phyloP scores from a whole-genome alignment of 495 filamentous ascomycete genomes.

The Tuber microsphaerosporum region DNA sequence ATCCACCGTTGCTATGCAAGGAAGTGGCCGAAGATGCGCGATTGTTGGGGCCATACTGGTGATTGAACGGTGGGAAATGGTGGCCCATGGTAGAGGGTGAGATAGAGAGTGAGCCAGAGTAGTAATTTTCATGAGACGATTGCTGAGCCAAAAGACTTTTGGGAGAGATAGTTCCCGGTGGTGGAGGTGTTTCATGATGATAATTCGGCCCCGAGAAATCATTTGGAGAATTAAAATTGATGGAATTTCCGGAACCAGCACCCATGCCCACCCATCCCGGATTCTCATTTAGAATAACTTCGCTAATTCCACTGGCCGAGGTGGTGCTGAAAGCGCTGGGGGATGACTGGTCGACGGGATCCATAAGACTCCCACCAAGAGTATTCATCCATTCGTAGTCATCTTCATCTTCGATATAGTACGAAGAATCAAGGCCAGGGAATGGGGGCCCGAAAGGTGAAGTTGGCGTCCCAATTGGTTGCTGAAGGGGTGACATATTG shows the following conservation, averaged over 20 bases:
- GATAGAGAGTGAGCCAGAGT: slow-evolving; percentile 40
- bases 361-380: slow-evolving; percentile 68
- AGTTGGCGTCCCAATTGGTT: slow-evolving; percentile 56
- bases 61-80: slow-evolving; percentile 27
- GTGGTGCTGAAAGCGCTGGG: slow-evolving; percentile 89
- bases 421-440: slow-evolving; percentile 50
- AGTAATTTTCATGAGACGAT: slow-evolving; percentile 37
- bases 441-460: slow-evolving; percentile 67
- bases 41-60: not conserved
- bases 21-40: slow-evolving; percentile 27
- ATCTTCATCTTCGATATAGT: slow-evolving; percentile 58
- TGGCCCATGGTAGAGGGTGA: slow-evolving; percentile 40
- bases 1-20: slow-evolving; percentile 22
- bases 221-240: slow-evolving; percentile 40
- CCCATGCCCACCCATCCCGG: slow-evolving; percentile 33
- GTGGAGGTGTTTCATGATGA: slow-evolving; percentile 54
- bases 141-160: slow-evolving; percentile 49
- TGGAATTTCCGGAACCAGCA: slow-evolving; percentile 26
- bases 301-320: slow-evolving; percentile 85
- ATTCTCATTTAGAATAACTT: slow-evolving; percentile 72
- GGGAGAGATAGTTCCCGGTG: slow-evolving; percentile 56
- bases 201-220: slow-evolving; percentile 45
- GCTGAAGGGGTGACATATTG: slow-evolving; percentile 62
- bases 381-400: slow-evolving; percentile 78
- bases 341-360: slow-evolving; percentile 73